Conservation (phyloP, 2,329 filamentous ascomycete genomes). For the Penicillium sp. region DNA sequence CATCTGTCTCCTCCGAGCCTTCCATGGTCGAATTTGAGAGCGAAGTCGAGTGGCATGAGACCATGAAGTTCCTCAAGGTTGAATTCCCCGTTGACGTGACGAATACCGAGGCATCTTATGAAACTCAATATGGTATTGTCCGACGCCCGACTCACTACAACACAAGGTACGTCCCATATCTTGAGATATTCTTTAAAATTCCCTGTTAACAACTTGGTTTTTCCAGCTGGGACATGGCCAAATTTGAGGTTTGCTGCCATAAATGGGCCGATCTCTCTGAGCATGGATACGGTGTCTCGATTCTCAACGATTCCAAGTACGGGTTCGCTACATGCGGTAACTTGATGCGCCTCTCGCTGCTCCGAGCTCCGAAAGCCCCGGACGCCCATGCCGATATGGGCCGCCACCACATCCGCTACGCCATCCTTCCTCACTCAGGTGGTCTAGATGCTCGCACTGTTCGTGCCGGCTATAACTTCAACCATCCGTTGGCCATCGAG, state of each 20-base stretch:
- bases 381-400: constrained; percentile 96
- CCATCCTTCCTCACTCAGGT: constrained; percentile 82
- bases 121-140: constrained; percentile 90
- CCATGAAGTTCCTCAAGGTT: constrained; percentile 97
- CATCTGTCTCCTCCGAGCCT: constrained; percentile 64
- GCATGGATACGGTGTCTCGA: constrained; percentile 83
- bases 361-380: constrained; percentile 87
- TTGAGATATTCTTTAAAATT: neutral
- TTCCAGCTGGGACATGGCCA: constrained; percentile 86
- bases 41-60: constrained; percentile 96
- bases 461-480: constrained; percentile 85
- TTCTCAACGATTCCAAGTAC: constrained; percentile 95
- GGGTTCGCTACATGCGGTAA: constrained; percentile 90
- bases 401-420: constrained; percentile 81
- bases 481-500: constrained; percentile 70
- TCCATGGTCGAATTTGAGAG: constrained; percentile 76
- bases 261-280: constrained; percentile 92
- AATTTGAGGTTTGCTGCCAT: constrained; percentile 95
- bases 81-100: constrained; percentile 93
- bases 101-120: constrained; percentile 91
- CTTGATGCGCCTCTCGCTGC: constrained; percentile 82
- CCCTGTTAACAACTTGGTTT: constrained; percentile 23
- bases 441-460: constrained; percentile 72
- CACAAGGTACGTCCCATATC: constrained; percentile 60
- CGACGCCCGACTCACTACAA: constrained; percentile 96